Conservation (phyloP, 768 basidiomycete genomes). For the Psilocybe tampanensis region DNA sequence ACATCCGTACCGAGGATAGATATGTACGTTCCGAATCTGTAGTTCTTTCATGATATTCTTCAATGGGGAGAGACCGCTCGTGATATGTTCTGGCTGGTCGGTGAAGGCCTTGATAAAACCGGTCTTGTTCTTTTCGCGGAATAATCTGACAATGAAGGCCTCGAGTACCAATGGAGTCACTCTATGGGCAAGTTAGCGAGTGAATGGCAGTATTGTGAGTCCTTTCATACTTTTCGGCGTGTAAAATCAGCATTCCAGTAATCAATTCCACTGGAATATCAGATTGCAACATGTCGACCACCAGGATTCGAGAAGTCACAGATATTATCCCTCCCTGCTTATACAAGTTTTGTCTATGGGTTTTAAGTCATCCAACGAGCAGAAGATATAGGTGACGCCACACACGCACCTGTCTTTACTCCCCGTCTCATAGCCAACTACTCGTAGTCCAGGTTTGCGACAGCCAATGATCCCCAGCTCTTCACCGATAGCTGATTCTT, state of each 20-base stretch:
- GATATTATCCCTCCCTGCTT: conserved; percentile 87
- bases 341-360: conserved; percentile 77
- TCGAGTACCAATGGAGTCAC: conserved; percentile 84
- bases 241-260: conserved; percentile 87
- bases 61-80: conserved; percentile 88
- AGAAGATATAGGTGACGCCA: neutral
- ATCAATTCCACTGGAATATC: conserved; percentile 86
- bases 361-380: neutral
- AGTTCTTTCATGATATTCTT: conserved; percentile 93
- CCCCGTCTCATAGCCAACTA: conserved; percentile 81
- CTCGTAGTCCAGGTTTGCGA: conserved; percentile 79
- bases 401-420: conserved; percentile 70
- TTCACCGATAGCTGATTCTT: conserved; percentile 90
- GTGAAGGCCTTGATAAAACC: conserved; percentile 98
- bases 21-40: conserved; percentile 83
- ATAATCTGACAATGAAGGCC: conserved; percentile 91
- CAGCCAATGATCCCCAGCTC: conserved; percentile 93
- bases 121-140: conserved; percentile 83
- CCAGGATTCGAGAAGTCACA: conserved; percentile 91
- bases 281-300: conserved; percentile 90
- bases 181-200: conserved; percentile 39
- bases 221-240: conserved; percentile 78
- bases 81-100: conserved; percentile 95
- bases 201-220: neutral
- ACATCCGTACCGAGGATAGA: conserved; percentile 81